Conservation (phyloP, 2,329 filamentous ascomycete genomes). For the Ophiocordyceps unilateralis region DNA sequence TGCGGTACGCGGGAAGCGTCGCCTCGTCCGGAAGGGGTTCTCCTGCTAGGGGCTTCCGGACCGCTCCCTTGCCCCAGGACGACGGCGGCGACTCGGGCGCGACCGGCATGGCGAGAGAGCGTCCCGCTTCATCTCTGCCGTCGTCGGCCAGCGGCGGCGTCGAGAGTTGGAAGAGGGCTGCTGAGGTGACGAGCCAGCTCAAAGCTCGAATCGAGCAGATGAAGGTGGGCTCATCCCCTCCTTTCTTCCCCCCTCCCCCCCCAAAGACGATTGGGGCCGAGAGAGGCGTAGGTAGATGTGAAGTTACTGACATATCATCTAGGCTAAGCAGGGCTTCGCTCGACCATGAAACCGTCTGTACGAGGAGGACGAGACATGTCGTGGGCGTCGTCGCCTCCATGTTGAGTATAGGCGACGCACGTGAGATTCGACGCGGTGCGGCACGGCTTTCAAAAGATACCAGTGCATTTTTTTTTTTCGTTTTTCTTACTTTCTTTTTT, state of each 20-base stretch:
- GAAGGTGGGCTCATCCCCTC: constrained; percentile 68
- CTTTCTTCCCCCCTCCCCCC: no score
- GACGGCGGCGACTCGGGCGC: constrained; percentile 14
- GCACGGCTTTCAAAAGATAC: constrained; percentile 1
- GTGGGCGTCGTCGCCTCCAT: background rate
- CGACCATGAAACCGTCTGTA: constrained; percentile 8
- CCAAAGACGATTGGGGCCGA: no score
- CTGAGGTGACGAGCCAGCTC: constrained; percentile 91
- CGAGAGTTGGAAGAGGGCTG: constrained; percentile 93
- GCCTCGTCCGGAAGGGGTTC: constrained; percentile 40
- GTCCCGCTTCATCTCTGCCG: constrained; percentile 18
- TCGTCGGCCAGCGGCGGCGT: constrained; percentile 16
- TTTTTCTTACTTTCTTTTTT: background rate
- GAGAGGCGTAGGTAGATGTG: no score
- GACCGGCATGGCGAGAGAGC: constrained; percentile 11
- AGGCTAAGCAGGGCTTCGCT: constrained; percentile 14
- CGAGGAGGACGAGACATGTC: background rate
- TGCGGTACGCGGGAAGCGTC: constrained; percentile 31
- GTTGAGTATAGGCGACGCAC: background rate
- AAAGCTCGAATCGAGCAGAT: constrained; percentile 98
- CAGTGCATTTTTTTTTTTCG: constrained; percentile 12
- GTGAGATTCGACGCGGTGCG: background rate
- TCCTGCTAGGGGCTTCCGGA: constrained; percentile 37
- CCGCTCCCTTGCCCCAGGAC: constrained; percentile 13
- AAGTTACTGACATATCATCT: background rate